phyloP scores from a whole-genome alignment of 2,329 filamentous ascomycete genomes.

The Calonectria ilicicola region DNA sequence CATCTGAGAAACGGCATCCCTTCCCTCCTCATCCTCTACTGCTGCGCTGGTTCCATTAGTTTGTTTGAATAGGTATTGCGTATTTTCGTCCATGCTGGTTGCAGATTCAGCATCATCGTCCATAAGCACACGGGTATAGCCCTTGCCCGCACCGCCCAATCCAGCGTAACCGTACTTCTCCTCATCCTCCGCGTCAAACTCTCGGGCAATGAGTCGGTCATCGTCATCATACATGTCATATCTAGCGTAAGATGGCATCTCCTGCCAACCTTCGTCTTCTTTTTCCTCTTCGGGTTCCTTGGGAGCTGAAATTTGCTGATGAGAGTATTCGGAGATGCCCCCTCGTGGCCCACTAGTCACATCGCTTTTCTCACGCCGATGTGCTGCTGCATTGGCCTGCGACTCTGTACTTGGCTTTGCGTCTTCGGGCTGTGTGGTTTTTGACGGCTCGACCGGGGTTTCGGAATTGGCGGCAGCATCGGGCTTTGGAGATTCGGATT shows the following conservation, averaged over 20 bases:
- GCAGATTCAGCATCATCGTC: constrained; percentile 95
- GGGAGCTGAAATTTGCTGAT: constrained; percentile 78
- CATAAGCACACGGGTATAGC: constrained; percentile 93
- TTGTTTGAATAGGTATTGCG: constrained; percentile 92
- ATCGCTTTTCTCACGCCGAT: constrained; percentile 54
- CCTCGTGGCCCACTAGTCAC: constrained; percentile 47
- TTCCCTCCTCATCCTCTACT: constrained; percentile 81
- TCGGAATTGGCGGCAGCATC: constrained; percentile 12
- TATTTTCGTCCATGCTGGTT: constrained; percentile 98
- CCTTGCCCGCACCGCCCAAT: constrained; percentile 90
- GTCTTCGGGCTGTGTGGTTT: constrained; percentile 23
- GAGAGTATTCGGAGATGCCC: constrained; percentile 85
- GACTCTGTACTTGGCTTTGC: constrained; percentile 27
- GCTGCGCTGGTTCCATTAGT: constrained; percentile 68
- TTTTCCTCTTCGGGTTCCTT: constrained; percentile 63
- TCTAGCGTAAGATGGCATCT: constrained; percentile 92
- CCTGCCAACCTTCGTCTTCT: constrained; percentile 83
- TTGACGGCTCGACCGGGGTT: constrained; percentile 18
- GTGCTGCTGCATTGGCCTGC: constrained; percentile 30
- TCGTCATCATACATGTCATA: constrained; percentile 98
- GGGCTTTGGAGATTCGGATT: neutral
- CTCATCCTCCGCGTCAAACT: constrained; percentile 79
- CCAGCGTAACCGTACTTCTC: constrained; percentile 77
- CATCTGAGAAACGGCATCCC: constrained; percentile 90
- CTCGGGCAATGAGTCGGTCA: constrained; percentile 85